Conservation (phyloP, 805 yeast species). For the Candida ulmi region DNA sequence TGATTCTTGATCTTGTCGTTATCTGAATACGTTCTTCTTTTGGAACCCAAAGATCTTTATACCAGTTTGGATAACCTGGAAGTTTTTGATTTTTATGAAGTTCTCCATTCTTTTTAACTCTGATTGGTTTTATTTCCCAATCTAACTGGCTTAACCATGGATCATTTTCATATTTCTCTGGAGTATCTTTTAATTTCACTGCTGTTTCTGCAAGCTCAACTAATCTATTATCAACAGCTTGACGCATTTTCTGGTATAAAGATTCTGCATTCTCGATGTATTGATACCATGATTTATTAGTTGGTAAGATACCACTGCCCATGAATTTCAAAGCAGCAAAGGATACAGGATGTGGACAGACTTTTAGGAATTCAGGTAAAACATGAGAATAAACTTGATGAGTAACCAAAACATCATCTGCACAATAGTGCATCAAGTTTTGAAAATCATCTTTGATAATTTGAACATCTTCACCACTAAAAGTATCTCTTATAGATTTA, state of each 20-base stretch:
- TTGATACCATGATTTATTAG: conserved; percentile 64
- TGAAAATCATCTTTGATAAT: conserved; percentile 54
- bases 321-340: conserved; percentile 79
- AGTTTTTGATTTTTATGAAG: conserved; percentile 70
- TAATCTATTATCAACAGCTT: conserved; percentile 53
- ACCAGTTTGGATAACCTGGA: conserved; percentile 96
- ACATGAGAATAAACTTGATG: conserved; percentile 61
- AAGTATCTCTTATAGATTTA: conserved; percentile 62
- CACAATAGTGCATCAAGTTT: conserved; percentile 71
- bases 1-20: conserved; percentile 65
- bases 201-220: conserved; percentile 55
- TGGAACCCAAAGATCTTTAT: conserved; percentile 46
- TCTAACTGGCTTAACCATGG: conserved; percentile 91
- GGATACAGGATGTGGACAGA: conserved; percentile 91
- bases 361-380: conserved; percentile 58
- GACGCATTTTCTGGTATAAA: conserved; percentile 53
- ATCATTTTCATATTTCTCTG: conserved; percentile 46
- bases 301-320: conserved; percentile 73
- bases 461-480: conserved; percentile 48
- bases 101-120: conserved; percentile 60
- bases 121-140: conserved; percentile 66
- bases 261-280: conserved; percentile 68
- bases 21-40: conserved; percentile 44
- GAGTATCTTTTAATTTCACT: conserved; percentile 37
- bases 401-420: conserved; percentile 76